Base-by-base conservation (phyloP, 495 filamentous ascomycete genomes). In the Platismatia glauca region DNA sequence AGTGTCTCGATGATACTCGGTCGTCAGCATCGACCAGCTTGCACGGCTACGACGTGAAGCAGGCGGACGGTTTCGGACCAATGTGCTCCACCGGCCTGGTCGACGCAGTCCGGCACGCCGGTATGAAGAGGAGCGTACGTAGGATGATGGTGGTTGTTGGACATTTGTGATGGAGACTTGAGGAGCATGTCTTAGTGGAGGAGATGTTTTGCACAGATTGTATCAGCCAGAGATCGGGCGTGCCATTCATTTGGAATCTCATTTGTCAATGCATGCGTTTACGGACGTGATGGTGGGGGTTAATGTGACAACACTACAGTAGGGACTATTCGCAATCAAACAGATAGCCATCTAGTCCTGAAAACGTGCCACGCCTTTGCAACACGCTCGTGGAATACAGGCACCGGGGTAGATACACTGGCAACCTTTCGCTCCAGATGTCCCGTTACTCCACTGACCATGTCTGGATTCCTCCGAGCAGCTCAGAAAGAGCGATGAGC, bases 401-500 rank as follows among this genome's bases (percentile, higher is more conserved):
- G n/a, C n/a, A n/a, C n/a, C n/a, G n/a, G n/a, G n/a, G n/a, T n/a
- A n/a, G n/a, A n/a, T n/a, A n/a, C n/a, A n/a, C n/a, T n/a, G n/a
- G n/a, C n/a, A n/a, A n/a, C n/a, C n/a, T n/a, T n/a, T n/a, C n/a
- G n/a, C n/a, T n/a, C n/a, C n/a, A n/a, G n/a, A n/a, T n/a, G n/a
- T n/a, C n/a, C n/a, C n/a, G n/a, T n/a, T n/a, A n/a, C n/a, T n/a
- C n/a, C n/a, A n/a, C 44, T 43, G 37, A 31, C n/a, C 8, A 3
- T 9, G 13, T 16, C n/a, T 37, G 44, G 31, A 63, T n/a, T 62
- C 68, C 16, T 31, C 48, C 34, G 68, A 70, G 46, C 66, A 72
- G 33, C 59, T 60, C 16, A 57, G 38, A 15, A 73, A 64, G 37
- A 70, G 65, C 29, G 57, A 63, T n/a, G 69, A 73, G 34, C 43